phyloP scores from a whole-genome alignment of 129 eudicot species.

The Ambrosia trifida region DNA sequence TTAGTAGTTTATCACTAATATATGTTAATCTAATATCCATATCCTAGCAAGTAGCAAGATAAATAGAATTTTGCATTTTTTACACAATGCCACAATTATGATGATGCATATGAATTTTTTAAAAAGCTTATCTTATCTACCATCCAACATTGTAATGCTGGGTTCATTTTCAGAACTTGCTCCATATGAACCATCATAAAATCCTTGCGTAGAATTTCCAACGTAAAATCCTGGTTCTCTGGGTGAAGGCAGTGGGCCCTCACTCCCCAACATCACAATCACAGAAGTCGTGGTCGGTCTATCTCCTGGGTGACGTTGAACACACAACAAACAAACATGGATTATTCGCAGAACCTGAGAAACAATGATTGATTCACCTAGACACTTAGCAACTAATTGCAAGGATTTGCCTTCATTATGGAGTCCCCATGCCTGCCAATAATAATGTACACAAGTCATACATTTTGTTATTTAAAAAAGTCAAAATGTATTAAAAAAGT shows the following conservation, averaged over 20 bases:
- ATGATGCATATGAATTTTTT: too few relatives aligned
- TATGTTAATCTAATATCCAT: too few relatives aligned
- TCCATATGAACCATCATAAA: conserved; percentile 8
- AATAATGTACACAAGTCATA: neutral
- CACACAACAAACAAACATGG: conserved; percentile 45
- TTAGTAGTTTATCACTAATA: too few relatives aligned
- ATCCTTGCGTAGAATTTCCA: conserved; percentile 13
- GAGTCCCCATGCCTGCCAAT: conserved; percentile 44
- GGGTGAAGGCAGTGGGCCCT: conserved; percentile 31
- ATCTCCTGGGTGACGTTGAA: conserved; percentile 44
- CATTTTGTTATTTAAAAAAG: conserved; percentile 1
- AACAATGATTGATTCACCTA: conserved; percentile 12
- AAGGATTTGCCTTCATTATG: conserved; percentile 37
- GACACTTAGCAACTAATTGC: conserved; percentile 26
- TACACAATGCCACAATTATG: too few relatives aligned
- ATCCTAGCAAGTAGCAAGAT: too few relatives aligned
- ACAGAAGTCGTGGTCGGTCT: conserved; percentile 42
- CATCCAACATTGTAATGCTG: conserved; percentile 29
- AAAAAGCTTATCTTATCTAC: conserved; percentile 8
- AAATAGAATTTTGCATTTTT: too few relatives aligned
- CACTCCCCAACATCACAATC: conserved; percentile 38
- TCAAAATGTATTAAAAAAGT: neutral
- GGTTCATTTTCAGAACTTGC: conserved; percentile 34
- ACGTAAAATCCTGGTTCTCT: conserved; percentile 40
- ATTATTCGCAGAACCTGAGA: conserved; percentile 31